Evolutionary conservation across 78 protist species (phyloP).

Genomic region (Acrasis kona): DNA sequence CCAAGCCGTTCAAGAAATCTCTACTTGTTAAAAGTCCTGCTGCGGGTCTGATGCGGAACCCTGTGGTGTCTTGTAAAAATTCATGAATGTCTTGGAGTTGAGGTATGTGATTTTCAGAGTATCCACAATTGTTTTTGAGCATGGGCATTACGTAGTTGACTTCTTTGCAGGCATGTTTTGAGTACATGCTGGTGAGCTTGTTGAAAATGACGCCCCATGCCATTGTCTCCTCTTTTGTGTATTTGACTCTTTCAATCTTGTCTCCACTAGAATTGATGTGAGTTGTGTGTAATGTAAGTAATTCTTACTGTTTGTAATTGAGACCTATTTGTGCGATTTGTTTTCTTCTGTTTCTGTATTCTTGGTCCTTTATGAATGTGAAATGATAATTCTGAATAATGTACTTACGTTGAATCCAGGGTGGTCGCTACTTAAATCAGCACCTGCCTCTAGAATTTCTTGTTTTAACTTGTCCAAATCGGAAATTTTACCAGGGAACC

Average conservation of each 20-base stretch:
- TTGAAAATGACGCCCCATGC: conserved; percentile 56
- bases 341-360: conserved; percentile 60
- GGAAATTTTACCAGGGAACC: conserved; percentile 17
- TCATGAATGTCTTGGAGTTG: conserved; percentile 55
- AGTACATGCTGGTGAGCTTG: conserved; percentile 52
- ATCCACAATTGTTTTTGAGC: conserved; percentile 68
- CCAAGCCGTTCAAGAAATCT: conserved; percentile 83
- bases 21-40: conserved; percentile 84
- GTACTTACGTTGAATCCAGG: conserved; percentile 86
- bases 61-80: conserved; percentile 60
- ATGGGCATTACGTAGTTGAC: conserved; percentile 50
- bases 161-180: conserved; percentile 76
- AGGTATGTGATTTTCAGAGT: conserved; percentile 49
- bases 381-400: no score
- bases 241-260: conserved; percentile 50
- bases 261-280: no score
- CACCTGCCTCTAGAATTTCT: background rate
- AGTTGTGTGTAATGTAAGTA: background rate
- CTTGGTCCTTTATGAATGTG: no score
- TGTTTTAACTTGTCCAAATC: background rate
- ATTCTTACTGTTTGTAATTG: conserved; percentile 33
- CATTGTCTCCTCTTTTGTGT: conserved; percentile 54
- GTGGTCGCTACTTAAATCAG: conserved; percentile 48
- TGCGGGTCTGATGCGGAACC: conserved; percentile 79
- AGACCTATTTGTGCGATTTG: conserved; percentile 48